These are phyloP conservation scores for Tricladium varicosporioides DNA, from an alignment of 2,329 filamentous ascomycete species.

Conservation along the genomic window DNA sequence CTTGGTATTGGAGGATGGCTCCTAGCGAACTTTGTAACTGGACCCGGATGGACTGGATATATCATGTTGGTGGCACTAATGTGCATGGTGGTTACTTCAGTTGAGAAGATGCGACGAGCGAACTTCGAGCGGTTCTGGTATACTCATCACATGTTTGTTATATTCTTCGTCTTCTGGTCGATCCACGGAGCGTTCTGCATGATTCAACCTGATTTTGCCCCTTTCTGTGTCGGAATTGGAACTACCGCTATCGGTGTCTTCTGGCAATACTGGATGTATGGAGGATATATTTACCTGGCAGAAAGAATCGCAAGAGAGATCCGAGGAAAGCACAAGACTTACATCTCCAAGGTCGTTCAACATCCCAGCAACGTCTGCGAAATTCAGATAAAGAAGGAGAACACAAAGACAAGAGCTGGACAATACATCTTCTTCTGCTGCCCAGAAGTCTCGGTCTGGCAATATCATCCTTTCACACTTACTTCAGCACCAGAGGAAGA, in stretches of 20 bases:
- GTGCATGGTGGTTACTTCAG: conserved; percentile 74
- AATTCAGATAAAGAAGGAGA: conserved; percentile 88
- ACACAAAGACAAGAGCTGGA: conserved; percentile 76
- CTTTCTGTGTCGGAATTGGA: conserved; percentile 71
- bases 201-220: conserved; percentile 80
- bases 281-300: conserved; percentile 76
- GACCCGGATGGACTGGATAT: conserved; percentile 83
- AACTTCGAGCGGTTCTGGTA: conserved; percentile 93
- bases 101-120: conserved; percentile 73
- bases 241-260: conserved; percentile 71
- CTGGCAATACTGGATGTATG: conserved; percentile 88
- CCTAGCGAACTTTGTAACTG: conserved; percentile 73
- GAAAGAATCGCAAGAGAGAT: conserved; percentile 77
- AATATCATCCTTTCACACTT: conserved; percentile 84
- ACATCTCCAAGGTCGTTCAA: conserved; percentile 85
- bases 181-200: conserved; percentile 87
- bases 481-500: conserved; percentile 87
- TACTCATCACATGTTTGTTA: conserved; percentile 81
- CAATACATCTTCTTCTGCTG: conserved; percentile 91
- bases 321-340: conserved; percentile 78
- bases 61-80: conserved; percentile 78
- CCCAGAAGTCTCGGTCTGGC: conserved; percentile 81
- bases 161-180: conserved; percentile 92
- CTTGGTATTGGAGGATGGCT: conserved; percentile 78
- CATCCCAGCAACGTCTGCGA: conserved; percentile 87